Base-by-base conservation (phyloP, 768 basidiomycete genomes). In the Crucibulum laeve region DNA sequence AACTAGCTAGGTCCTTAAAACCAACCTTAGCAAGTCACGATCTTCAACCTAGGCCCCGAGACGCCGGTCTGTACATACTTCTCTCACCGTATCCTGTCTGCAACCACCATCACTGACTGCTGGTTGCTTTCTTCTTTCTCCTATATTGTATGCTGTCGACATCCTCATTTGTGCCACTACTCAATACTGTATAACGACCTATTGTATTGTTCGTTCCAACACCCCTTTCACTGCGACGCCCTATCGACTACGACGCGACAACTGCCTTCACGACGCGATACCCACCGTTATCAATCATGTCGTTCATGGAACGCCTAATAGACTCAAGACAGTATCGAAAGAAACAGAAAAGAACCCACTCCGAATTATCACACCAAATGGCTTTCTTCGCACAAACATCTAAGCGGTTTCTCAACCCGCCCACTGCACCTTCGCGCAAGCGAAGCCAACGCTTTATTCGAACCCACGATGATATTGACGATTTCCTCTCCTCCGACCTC, bases 401-500 rank as follows among this genome's bases (percentile, higher is more conserved):
- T 15, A 51, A 57, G 36, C 72, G 65, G 59, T 70, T 60, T 59
- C 70, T 63, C 59, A 70, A 52, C 61, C 72, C 68, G 55, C 79
- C 67, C 13, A 55, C 71, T 17, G 62, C 64, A 13, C 73, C 70
- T 45, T 62, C 71, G 28, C 72, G 74, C 53, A 79, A 77, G 61
- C 71, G 65, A 44, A 73, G 61, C 45, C 73, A 76, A 50, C 62
- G 64, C 43, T 59, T 65, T 54, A 58, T 62, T 52, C 65, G 57
- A 35, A 53, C 59, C 48, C 64, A 62, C 52, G 73, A 78, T 53
- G 79, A 83, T 46, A 60, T 79, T 42, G 81, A 87, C 48, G 80
- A 83, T 33, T 82, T 80, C 55, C 69, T 81, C 40, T 79, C 81
- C 25, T 84, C 83, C n/a, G 87, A 87, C 55, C 74, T 89, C 38